Evolutionary conservation across 352 stramenopile genomes (phyloP).

Genomic region (Globisporangium radiosum): DNA sequence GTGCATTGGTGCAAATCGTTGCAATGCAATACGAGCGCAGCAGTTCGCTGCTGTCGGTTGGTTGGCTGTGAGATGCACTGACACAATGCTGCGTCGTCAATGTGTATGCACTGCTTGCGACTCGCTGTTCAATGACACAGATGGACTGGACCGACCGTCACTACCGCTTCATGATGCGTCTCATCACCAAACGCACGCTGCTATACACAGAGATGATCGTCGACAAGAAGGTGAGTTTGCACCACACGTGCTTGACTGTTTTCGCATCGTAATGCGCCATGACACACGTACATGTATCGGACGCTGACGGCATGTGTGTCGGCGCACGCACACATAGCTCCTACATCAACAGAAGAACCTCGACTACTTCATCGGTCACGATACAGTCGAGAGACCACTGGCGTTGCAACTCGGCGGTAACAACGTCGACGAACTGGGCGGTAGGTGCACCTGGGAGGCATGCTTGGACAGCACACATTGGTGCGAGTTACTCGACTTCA

Average conservation of each 20-base stretch:
- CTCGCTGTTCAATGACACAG: conserved; percentile 20
- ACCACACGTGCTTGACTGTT: no score
- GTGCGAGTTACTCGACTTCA: no score
- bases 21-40: no score
- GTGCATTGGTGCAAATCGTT: no score
- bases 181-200: conserved; percentile 90
- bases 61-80: no score
- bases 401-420: conserved; percentile 94
- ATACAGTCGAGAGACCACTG: conserved; percentile 78
- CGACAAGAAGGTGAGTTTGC: conserved; percentile 86
- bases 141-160: conserved; percentile 98
- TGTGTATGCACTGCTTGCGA: no score
- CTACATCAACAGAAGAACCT: conserved; percentile 83
- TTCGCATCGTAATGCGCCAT: no score
- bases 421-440: conserved; percentile 73
- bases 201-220: conserved; percentile 99
- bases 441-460: conserved; percentile 18
- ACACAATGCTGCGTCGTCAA: no score
- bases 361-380: conserved; percentile 87
- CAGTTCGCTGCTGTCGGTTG: no score
- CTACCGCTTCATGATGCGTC: conserved; percentile 91
- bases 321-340: conserved; percentile 23
- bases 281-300: no score
- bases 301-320: no score
- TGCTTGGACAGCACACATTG: no score